phyloP scores from a whole-genome alignment of 495 filamentous ascomycete species.

The Chaetomidium leptoderma region DNA sequence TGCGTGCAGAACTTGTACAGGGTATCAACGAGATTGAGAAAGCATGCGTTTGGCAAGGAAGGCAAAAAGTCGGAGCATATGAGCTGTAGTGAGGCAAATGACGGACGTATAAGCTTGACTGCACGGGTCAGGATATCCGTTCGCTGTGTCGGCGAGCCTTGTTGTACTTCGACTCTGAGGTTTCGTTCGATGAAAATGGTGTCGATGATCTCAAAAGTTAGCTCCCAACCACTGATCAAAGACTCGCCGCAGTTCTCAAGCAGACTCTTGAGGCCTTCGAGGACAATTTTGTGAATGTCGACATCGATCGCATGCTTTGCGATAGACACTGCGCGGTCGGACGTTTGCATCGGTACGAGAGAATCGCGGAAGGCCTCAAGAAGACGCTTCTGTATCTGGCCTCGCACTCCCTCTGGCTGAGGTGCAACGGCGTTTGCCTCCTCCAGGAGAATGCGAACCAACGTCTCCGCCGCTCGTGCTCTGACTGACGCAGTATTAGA shows the following conservation, averaged over 20 bases:
- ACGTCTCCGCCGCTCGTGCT: conserved; percentile 64
- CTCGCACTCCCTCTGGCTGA: conserved; percentile 48
- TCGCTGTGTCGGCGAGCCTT: conserved; percentile 21
- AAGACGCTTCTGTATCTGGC: conserved; percentile 63
- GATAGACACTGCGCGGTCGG: conserved; percentile 46
- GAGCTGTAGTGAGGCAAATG: conserved; percentile 83
- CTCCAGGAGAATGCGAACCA: conserved; percentile 68
- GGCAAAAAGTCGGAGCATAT: conserved; percentile 91
- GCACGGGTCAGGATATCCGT: conserved; percentile 53
- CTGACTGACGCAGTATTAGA: conserved; percentile 57
- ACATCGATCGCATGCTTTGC: conserved; percentile 58
- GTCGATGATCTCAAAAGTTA: conserved; percentile 78
- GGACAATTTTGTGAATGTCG: conserved; percentile 74
- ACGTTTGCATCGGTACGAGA: conserved; percentile 44
- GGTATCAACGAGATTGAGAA: conserved; percentile 80
- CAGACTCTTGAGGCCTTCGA: conserved; percentile 76
- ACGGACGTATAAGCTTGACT: conserved; percentile 69
- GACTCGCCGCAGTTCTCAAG: conserved; percentile 87
- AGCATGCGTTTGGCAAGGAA: conserved; percentile 69
- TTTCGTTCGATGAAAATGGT: conserved; percentile 64
- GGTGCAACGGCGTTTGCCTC: conserved; percentile 51
- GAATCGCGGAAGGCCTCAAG: conserved; percentile 61
- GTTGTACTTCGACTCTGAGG: conserved; percentile 23
- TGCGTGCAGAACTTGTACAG: conserved; percentile 84
- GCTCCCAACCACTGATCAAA: conserved; percentile 74